Base-by-base conservation (phyloP, 2,329 filamentous ascomycete genomes). In the Exophiala spinifera region DNA sequence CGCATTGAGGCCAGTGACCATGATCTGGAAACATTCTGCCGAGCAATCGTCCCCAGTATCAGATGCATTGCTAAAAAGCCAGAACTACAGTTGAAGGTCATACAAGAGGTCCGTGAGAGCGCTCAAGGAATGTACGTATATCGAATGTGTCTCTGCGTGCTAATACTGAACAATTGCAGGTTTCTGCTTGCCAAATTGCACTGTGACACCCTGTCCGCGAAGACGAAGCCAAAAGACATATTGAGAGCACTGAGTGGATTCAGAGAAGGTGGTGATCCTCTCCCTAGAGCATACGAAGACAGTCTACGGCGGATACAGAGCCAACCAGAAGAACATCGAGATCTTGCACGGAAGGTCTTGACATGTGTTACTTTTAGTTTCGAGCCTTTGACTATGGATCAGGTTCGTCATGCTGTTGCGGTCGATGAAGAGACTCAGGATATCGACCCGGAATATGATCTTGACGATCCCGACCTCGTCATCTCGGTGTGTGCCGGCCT, bases 401-500 rank as follows among this genome's bases (percentile, higher is more conserved):
- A 66, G 49, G 13, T 66, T 7, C 61, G 60, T 33, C 60, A 67
- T 56, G 63, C 63, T 3, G 34, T 63, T 23, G 61, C 53, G 6
- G 56, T 67, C 28, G 49, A 59, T 37, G 34, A 53, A 10, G 55
- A 51, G 4, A 55, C 49, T n/a, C 34, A 28, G 17, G 46, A 48
- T 3, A 20, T 60, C 37, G 48, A 58, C 14, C 43, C 53, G 31
- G 48, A 56, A 25, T 49, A 55, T 10, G 56, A 55, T n/a, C 36
- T 67, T 11, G 47, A 58, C 21, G 55, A 63, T 19, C 43, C 55
- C 14, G 58, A 60, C 6, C 28, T 50, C 1, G 53, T 76, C 1
- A 53, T 75, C 0, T 70, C 70, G 3, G 63, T 66, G 1, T 79
- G 74, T 53, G 69, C 68, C 28, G 75, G 76, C 0, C 49, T 79